Conservation (phyloP, 2,329 filamentous ascomycete genomes). For the Scytalidium sp. region DNA sequence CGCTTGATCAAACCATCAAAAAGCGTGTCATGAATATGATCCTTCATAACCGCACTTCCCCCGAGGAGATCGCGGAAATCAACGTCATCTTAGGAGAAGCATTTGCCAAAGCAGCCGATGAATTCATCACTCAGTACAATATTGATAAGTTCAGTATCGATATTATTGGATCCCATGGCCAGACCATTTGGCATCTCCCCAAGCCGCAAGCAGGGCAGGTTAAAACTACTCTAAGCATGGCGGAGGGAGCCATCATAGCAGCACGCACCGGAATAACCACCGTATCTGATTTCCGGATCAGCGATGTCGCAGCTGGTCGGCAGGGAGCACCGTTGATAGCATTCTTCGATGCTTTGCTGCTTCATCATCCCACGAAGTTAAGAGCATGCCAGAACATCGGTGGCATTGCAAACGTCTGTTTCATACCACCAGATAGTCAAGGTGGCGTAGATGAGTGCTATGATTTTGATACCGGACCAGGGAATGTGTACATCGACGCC, state of each 20-base stretch:
- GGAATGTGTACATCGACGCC: slow-evolving; percentile 55
- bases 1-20: slow-evolving; percentile 50
- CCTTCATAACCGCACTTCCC: slow-evolving; percentile 48
- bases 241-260: slow-evolving; percentile 53
- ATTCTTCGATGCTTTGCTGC: slow-evolving; percentile 53
- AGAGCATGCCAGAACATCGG: slow-evolving; percentile 61
- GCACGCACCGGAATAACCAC: slow-evolving; percentile 54
- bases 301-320: slow-evolving; percentile 53
- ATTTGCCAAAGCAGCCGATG: slow-evolving; percentile 48
- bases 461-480: slow-evolving; percentile 55
- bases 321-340: slow-evolving; percentile 54
- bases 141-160: slow-evolving; percentile 46
- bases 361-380: slow-evolving; percentile 54
- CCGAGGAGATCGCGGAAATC: slow-evolving; percentile 51
- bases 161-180: slow-evolving; percentile 54
- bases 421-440: slow-evolving; percentile 48
- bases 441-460: slow-evolving; percentile 35
- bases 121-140: slow-evolving; percentile 43
- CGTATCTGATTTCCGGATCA: slow-evolving; percentile 55
- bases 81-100: slow-evolving; percentile 56
- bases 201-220: slow-evolving; percentile 47
- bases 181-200: slow-evolving; percentile 54
- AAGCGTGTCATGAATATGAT: slow-evolving; percentile 56
- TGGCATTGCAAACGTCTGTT: slow-evolving; percentile 59
- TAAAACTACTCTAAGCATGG: slow-evolving; percentile 51